Base-by-base conservation (phyloP, 441 rosid genomes). In the Jatropha multifida region DNA sequence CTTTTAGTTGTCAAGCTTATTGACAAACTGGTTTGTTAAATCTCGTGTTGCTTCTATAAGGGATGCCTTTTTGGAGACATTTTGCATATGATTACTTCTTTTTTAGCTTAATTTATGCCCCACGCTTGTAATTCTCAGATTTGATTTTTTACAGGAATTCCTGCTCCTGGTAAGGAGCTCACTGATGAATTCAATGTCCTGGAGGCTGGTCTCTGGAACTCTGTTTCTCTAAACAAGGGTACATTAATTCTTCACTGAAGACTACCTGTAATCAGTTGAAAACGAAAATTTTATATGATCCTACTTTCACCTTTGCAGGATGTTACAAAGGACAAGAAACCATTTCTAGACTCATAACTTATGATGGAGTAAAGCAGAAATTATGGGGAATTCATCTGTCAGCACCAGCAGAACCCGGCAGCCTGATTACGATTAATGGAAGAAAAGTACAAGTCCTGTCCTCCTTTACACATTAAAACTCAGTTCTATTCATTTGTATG, bases 261-360 rank as follows among this genome's bases (percentile, higher is more conserved):
- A 20, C 0, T n/a, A 58, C 4, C 13, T 40, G 14, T 59, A 4
- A 46, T 42, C 67, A 23, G 46, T 52, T 44, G 26, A 60, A 26
- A 72, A 17, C 51, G 11, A 52, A 60, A 52, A 41, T 18, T 65
- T 63, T 68, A 49, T 41, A 62, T 76, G 69, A 69, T 67, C 65
- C 48, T 49, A 72, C 56, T 70, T 10, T 63, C 51, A 42, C 63
- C 9, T 73, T 77, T 8, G 49, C 80, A 94, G 96, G 97, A 65
- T 94, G 98, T 83, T 94, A 92, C 10, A 92, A 94, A 82, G 98
- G 98, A 74, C 98, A 94, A 81, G 98, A 92, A 86, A 92, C 94
- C 0, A 86, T 94, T 64, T 77, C 98, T 74, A 87, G 97, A 76
- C 92, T 94, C 72, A 85, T 92, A 74, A 94, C 97, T 20, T 94